Conservation (phyloP, 306 rosid genomes). For the Leucaena leucocephala region DNA sequence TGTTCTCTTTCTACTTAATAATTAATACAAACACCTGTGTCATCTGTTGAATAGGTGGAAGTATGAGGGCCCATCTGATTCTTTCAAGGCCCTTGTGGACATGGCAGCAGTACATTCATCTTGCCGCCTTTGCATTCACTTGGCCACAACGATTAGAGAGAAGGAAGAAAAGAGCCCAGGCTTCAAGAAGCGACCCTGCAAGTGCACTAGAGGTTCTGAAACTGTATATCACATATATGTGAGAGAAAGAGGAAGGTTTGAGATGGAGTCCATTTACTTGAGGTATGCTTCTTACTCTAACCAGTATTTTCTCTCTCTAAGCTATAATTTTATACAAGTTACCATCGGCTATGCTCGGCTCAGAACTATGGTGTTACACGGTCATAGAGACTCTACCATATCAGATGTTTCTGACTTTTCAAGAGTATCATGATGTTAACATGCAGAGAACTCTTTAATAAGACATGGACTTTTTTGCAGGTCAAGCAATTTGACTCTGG, state of each 20-base stretch:
- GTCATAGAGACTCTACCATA: not conserved
- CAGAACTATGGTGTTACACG: not conserved
- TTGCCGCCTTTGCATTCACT: conserved; percentile 83
- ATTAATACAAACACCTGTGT: conserved; percentile 24
- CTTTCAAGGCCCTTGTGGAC: conserved; percentile 79
- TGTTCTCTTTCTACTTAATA: conserved; percentile 17
- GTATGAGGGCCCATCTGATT: conserved; percentile 79
- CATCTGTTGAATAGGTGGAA: conserved; percentile 77
- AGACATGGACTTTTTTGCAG: conserved; percentile 48
- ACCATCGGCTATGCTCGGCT: conserved; percentile 8
- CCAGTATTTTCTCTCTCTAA: not conserved
- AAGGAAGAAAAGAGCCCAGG: conserved; percentile 58
- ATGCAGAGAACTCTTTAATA: conserved; percentile 32
- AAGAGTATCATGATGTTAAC: conserved; percentile 19
- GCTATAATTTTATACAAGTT: not conserved
- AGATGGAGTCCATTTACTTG: conserved; percentile 79
- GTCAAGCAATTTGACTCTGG: conserved; percentile 74
- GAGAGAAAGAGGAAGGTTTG: conserved; percentile 90
- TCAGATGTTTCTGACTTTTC: conserved; percentile 15
- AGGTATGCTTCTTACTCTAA: conserved; percentile 56
- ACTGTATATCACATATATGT: conserved; percentile 58
- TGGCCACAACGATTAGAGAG: conserved; percentile 64
- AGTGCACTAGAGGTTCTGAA: conserved; percentile 71
- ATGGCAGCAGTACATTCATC: conserved; percentile 85
- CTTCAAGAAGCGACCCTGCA: conserved; percentile 87